Base-by-base conservation (phyloP, 1,139 yeast genomes). In the Taphrina flavorubra region DNA sequence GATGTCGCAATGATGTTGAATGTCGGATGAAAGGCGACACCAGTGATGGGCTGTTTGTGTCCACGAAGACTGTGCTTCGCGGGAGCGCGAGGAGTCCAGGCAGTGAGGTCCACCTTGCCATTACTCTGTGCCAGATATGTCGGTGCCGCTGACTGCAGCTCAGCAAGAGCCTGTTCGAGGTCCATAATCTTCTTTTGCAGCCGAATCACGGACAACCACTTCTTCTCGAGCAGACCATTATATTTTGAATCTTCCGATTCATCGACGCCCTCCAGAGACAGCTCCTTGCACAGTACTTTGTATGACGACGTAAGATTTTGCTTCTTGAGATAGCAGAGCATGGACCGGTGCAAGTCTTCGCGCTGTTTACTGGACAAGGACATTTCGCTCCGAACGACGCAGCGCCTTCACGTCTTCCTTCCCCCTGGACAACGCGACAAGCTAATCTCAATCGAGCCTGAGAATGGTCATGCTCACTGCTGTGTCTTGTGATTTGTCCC, bases 141-240 rank as follows among this genome's bases (percentile, higher is more conserved):
- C 40, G 67, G 67, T 34, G 55, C 37, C 10, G 55, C 31, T 13
- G 51, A 44, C 20, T 55, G 67, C 18, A 63, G 18, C 37, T 63
- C 67, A 36, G 61, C 60, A 11, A 63, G 60, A 31, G 51, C 36
- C 46, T 49, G 58, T 49, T 65, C 68, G 51, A 57, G 68, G 20
- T 59, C 69, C 65, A 65, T 51, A 61, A 92, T 87, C 74, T 86
- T 84, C 72, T 87, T 85, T 77, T 92, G 97, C 53, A 92, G 81
- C 66, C 97, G 81, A 46, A 90, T 81, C 6, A 92, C 95, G 0
- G 96, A 88, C 0, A 89, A 83, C 98, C 98, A 92, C 79, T 92
- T 92, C 78, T 88, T 89, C 74, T 90, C 95, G 56, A 92, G 80
- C 65, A 88, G 72, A 2, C 72, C 74, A 10, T 14, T 36, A 31